Percentiles rank a stretch among this genome's conserved stretches.
Evolutionary conservation across 177 flowering plant species (phyloP).

Genomic region (Tripterygium wilfordii): DNA sequence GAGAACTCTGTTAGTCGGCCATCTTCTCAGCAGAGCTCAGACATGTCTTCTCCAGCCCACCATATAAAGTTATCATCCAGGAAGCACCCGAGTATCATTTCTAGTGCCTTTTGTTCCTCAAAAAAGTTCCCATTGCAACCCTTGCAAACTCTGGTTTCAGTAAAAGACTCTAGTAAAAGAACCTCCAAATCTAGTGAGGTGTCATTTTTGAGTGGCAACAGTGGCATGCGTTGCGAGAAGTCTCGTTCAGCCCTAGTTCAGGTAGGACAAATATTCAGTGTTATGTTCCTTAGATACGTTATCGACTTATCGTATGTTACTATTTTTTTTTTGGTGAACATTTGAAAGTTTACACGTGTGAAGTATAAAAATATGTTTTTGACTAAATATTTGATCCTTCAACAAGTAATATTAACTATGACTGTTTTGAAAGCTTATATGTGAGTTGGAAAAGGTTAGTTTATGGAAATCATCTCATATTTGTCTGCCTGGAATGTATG

Average conservation of each 20-base stretch:
- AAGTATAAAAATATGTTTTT: no score
- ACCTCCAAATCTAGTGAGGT: slow-evolving; percentile 36
- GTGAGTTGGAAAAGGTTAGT: no score
- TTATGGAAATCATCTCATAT: no score
- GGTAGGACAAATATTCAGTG: no score
- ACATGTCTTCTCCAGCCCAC: slow-evolving; percentile 61
- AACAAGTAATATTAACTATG: no score
- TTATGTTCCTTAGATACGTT: no score
- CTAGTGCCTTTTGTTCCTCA: slow-evolving; percentile 85
- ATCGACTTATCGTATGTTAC: no score
- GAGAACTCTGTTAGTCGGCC: slow-evolving; percentile 55
- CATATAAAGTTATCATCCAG: slow-evolving; percentile 43
- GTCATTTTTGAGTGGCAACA: slow-evolving; percentile 27
- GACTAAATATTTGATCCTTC: no score
- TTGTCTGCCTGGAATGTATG: no score
- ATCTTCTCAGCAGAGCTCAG: slow-evolving; percentile 62
- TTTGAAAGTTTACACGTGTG: no score
- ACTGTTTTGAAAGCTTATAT: no score
- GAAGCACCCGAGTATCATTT: slow-evolving; percentile 75
- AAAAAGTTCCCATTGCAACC: slow-evolving; percentile 59
- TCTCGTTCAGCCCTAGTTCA: slow-evolving; percentile 24
- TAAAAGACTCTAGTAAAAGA: slow-evolving; percentile 41
- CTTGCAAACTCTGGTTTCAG: slow-evolving; percentile 50
- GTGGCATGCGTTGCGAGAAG: slow-evolving; percentile 22
- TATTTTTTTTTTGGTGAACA: no score